These are phyloP conservation scores for Rasamsonia emersonii DNA, from an alignment of 2,329 filamentous ascomycete genomes.

Conservation along the genomic window DNA sequence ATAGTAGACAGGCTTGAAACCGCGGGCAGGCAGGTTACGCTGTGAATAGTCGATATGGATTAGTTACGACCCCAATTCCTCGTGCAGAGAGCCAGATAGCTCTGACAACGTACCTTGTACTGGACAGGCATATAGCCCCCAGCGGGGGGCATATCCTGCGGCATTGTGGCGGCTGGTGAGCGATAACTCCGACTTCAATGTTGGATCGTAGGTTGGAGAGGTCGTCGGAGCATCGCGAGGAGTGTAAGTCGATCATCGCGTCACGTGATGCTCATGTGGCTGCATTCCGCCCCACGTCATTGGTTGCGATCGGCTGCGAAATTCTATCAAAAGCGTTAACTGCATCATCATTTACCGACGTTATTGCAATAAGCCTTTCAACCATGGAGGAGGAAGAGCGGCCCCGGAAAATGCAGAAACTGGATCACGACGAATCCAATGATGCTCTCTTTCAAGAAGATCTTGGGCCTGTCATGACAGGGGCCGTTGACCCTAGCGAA, in stretches of 20 bases:
- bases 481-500: slow-evolving; percentile 13
- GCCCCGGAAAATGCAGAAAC: slow-evolving; percentile 48
- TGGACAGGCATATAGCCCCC: slow-evolving; percentile 96
- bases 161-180: slow-evolving; percentile 52
- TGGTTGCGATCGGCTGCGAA: slow-evolving; percentile 1
- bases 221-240: slow-evolving; percentile 6
- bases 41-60: slow-evolving; percentile 26
- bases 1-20: slow-evolving; percentile 76
- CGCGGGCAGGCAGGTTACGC: slow-evolving; percentile 86
- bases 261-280: slow-evolving; percentile 1
- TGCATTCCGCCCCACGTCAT: slow-evolving; percentile 1
- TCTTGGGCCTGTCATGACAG: slow-evolving; percentile 22
- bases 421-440: slow-evolving; percentile 29
- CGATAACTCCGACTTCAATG: slow-evolving; percentile 12
- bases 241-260: not conserved
- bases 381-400: slow-evolving; percentile 50
- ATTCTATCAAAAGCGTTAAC: not conserved
- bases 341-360: not conserved
- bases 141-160: slow-evolving; percentile 91
- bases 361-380: not conserved
- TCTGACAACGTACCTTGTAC: slow-evolving; percentile 72
- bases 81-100: too few species aligned
- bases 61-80: slow-evolving; percentile 4
- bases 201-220: slow-evolving; percentile 13
- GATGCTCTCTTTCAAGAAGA: slow-evolving; percentile 13